Base-by-base conservation (phyloP, 306 rosid genomes). In the Mucuna pruriens region DNA sequence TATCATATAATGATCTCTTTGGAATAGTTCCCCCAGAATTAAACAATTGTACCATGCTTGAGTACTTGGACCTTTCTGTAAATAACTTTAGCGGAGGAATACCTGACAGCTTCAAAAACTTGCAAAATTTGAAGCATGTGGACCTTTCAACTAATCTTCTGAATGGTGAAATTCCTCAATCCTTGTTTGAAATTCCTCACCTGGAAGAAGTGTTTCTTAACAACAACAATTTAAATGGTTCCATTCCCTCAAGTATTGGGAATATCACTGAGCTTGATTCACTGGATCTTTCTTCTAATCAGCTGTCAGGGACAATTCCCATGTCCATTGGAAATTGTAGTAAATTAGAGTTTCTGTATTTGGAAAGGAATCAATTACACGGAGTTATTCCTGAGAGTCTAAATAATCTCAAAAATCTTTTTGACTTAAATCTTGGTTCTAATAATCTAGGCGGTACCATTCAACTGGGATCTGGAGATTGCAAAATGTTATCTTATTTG, bases 261-360 rank as follows among this genome's bases (percentile, higher is more conserved):
- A 85, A 85, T 23, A 29, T 84, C 85, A 79, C 80, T 61, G 70
- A 83, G 61, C 79, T 89, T 51, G 22, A 19, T 22, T 0, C 3
- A 5, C 46, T 94, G 34, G 77, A 84, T 84, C 54, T 91, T 2
- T 4, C 49, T 11, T 12, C 15, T 39, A 94, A 94, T 76, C 40
- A 31, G 62, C 73, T 94, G 51, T 90, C 91, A 0, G 98, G 93
- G 39, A 19, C 31, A 15, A 85, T 94, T 76, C 97, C 94, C 10
- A 73, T 81, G 1, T 90, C 94, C 33, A 87, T 94, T 68, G 98
- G 92, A 63, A 90, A 87, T 36, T 93, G 94, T 76, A 89, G 84
- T 83, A 66, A 82, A 57, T 75, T 94, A 64, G 13, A 54, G 49
- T 77, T 23, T 5, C 76, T 91, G 49, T 26, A 1, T 73, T 81